Evolutionary conservation across 2,329 filamentous ascomycete genomes (phyloP).

Genomic region (Hypoxylon sp.): DNA sequence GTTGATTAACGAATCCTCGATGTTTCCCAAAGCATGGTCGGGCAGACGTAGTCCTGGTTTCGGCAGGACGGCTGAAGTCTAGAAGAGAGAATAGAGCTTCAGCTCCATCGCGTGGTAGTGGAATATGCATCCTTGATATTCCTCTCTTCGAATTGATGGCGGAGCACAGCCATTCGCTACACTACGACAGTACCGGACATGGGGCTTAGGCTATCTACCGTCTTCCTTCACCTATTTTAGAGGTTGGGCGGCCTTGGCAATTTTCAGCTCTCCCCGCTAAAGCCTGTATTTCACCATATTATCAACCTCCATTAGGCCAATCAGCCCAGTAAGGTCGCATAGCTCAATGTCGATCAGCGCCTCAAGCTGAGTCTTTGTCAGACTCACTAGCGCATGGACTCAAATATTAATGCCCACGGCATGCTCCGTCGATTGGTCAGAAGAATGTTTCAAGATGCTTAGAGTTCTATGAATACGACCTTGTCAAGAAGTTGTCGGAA

Average conservation of each 20-base stretch:
- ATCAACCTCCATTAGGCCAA: constrained; percentile 7
- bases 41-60: constrained; percentile 1
- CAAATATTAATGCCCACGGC: not conserved
- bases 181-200: constrained; percentile 7
- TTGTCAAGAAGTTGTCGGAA: constrained; percentile 4
- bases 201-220: constrained; percentile 25
- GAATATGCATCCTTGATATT: constrained; percentile 26
- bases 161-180: constrained; percentile 20
- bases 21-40: constrained; percentile 3
- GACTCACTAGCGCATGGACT: constrained; percentile 8
- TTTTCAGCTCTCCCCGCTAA: constrained; percentile 27
- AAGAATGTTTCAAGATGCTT: constrained; percentile 13
- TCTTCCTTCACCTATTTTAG: constrained; percentile 14
- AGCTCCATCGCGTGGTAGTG: constrained; percentile 7
- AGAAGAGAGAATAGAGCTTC: constrained; percentile 9
- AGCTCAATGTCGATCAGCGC: constrained; percentile 23
- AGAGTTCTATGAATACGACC: constrained; percentile 11
- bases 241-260: constrained; percentile 25
- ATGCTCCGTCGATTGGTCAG: constrained; percentile 8
- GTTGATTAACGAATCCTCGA: constrained; percentile 10
- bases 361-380: constrained; percentile 11
- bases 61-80: not conserved
- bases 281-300: not conserved
- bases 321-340: constrained; percentile 12
- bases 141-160: constrained; percentile 16